A percentile compares a stretch with the other conserved stretches of the same genome.
These are phyloP conservation scores for Lumnitzera racemosa DNA, from an alignment of 345 rosid genomes.

Conservation along the genomic window DNA sequence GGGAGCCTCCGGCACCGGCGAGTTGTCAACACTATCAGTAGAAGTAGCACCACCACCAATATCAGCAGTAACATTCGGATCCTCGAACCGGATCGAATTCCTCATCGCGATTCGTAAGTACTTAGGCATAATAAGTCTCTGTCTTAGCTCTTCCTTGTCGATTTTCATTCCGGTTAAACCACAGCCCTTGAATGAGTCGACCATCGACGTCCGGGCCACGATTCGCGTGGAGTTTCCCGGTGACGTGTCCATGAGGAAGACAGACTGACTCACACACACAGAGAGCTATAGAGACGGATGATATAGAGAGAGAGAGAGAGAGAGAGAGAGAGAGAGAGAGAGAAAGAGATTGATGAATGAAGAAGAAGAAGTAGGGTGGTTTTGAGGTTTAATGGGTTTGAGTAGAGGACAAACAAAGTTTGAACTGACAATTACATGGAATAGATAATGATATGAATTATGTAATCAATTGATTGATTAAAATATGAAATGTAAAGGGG, in stretches of 20 bases:
- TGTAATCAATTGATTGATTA: no score
- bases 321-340: no score
- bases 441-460: no score
- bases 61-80: conserved; percentile 23
- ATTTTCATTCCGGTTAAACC: conserved; percentile 59
- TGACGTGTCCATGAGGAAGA: conserved; percentile 39
- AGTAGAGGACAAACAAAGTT: no score
- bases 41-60: conserved; percentile 1
- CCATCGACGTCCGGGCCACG: conserved; percentile 50
- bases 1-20: conserved; percentile 54
- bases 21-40: conserved; percentile 4
- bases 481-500: no score
- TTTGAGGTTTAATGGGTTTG: no score
- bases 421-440: no score
- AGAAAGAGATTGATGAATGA: no score
- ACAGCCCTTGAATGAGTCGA: conserved; percentile 54
- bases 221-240: conserved; percentile 44
- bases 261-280: no score
- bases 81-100: conserved; percentile 47
- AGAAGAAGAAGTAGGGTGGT: no score
- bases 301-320: no score
- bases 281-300: no score
- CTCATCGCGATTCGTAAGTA: conserved; percentile 64
- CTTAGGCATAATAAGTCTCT: conserved; percentile 49
- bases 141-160: conserved; percentile 57